Evolutionary conservation across 257 asterid genomes (phyloP).

Genomic region (Lavandula angustifolia): DNA sequence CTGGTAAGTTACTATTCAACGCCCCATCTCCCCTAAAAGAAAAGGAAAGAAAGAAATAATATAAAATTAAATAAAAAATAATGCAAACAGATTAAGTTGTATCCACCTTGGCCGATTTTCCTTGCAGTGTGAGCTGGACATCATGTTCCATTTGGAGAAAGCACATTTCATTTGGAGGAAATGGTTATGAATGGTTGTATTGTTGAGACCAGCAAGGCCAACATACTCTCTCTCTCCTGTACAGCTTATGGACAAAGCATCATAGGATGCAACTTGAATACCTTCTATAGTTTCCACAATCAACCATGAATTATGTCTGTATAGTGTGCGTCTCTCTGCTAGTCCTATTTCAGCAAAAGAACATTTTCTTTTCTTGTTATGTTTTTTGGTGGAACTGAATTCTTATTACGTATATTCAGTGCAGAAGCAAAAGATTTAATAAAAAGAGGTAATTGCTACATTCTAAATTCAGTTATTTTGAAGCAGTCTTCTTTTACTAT

Average conservation of each 20-base stretch:
- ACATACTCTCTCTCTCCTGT: slow-evolving; percentile 74
- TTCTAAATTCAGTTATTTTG: neutral
- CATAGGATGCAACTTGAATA: slow-evolving; percentile 35
- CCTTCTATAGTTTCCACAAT: neutral
- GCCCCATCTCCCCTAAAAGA: too few relatives aligned
- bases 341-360: slow-evolving; percentile 23
- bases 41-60: too few relatives aligned
- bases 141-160: slow-evolving; percentile 95
- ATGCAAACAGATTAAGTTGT: neutral
- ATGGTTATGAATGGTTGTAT: slow-evolving; percentile 98
- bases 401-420: neutral
- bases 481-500: neutral
- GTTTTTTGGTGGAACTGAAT: neutral
- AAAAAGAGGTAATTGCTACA: neutral
- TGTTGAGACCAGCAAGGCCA: slow-evolving; percentile 90
- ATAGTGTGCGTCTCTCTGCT: neutral
- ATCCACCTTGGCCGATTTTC: slow-evolving; percentile 3
- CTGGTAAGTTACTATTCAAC: slow-evolving; percentile 54
- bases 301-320: neutral
- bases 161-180: slow-evolving; percentile 98
- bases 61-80: too few relatives aligned
- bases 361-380: neutral
- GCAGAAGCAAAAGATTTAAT: neutral
- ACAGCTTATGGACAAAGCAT: slow-evolving; percentile 83
- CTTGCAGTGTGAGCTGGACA: slow-evolving; percentile 87